Evolutionary conservation across 225 moss, liverwort and hornwort species (phyloP).

Genomic region (Anthoceros angustus): DNA sequence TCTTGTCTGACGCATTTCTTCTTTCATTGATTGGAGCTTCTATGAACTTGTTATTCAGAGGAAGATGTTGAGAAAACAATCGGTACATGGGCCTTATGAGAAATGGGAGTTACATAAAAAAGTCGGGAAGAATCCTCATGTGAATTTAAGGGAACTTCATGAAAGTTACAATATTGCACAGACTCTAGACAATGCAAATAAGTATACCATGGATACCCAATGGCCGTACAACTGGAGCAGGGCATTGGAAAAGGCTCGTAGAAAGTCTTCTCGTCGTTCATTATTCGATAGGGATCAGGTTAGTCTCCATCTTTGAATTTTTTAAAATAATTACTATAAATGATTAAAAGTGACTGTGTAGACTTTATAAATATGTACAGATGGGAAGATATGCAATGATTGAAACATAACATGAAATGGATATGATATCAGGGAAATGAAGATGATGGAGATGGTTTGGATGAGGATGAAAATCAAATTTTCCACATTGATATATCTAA

Average conservation of each 20-base stretch:
- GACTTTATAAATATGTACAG: too few species aligned
- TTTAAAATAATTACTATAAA: too few species aligned
- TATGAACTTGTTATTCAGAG: background rate
- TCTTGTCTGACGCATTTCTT: too few species aligned
- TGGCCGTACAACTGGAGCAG: background rate
- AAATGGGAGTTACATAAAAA: background rate
- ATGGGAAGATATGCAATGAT: too few species aligned
- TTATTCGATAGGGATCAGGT: background rate
- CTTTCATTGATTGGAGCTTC: too few species aligned
- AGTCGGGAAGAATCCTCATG: background rate
- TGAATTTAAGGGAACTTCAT: background rate
- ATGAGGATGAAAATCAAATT: background rate
- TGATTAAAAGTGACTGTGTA: too few species aligned
- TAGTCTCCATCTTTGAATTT: background rate
- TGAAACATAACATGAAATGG: too few species aligned
- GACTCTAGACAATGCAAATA: background rate
- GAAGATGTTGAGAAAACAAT: background rate
- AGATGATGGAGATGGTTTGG: background rate
- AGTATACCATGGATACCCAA: background rate
- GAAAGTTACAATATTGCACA: background rate
- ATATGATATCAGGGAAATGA: too few species aligned
- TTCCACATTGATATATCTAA: background rate
- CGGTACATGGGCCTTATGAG: background rate
- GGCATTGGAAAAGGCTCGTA: background rate
- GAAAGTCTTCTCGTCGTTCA: background rate